phyloP scores from a whole-genome alignment of 345 rosid species.

The Brassica incana region DNA sequence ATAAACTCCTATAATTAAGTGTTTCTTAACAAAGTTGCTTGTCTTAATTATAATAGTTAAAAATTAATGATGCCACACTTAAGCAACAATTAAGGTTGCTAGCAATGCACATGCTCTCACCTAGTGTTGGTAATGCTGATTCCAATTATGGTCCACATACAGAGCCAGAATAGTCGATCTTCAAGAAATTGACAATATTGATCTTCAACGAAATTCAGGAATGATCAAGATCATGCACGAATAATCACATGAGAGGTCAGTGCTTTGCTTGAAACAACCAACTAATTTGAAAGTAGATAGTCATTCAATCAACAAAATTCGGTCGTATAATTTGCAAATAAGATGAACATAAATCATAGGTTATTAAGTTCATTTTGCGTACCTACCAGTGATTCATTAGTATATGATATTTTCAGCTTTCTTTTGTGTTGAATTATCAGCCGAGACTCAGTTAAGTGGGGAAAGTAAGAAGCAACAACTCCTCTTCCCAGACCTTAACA shows the following conservation, averaged over 20 bases:
- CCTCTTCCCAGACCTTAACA: conserved; percentile 27
- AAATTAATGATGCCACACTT: too few relatives aligned
- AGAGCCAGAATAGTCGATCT: not conserved
- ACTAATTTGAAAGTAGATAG: conserved; percentile 1
- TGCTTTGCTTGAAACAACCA: not conserved
- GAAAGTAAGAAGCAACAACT: conserved; percentile 37
- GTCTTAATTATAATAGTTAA: too few relatives aligned
- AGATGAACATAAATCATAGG: not conserved
- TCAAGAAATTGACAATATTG: not conserved
- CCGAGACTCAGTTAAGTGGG: conserved; percentile 17
- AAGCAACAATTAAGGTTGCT: too few relatives aligned
- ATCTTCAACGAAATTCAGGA: not conserved
- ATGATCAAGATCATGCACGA: not conserved
- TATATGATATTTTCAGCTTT: not conserved
- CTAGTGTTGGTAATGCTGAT: not conserved
- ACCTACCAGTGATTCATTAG: not conserved
- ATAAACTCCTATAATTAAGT: too few relatives aligned
- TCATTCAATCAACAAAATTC: not conserved
- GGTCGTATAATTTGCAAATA: not conserved
- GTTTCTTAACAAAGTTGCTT: too few relatives aligned
- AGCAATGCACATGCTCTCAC: too few relatives aligned
- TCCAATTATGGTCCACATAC: not conserved
- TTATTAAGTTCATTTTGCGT: not conserved
- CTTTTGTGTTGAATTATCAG: conserved; percentile 9
- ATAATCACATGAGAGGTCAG: not conserved